Percentiles rank a stretch among this genome's conserved stretches.
phyloP scores from a whole-genome alignment of 768 basidiomycete species.

The Sarcomyxa edulis region DNA sequence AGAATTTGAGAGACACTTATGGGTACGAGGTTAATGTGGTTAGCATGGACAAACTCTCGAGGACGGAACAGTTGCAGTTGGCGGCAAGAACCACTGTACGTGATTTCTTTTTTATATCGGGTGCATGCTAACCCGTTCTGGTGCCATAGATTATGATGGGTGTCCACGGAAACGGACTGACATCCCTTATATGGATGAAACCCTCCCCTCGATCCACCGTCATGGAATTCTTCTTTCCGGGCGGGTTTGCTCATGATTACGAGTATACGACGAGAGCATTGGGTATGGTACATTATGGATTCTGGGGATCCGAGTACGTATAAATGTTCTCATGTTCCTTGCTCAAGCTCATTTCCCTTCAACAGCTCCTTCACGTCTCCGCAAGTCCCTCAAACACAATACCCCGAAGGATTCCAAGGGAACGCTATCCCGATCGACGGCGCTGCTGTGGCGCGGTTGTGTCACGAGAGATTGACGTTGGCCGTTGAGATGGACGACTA shows the following conservation, averaged over 20 bases:
- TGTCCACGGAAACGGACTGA: constrained; percentile 90
- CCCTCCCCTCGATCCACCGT: constrained; percentile 78
- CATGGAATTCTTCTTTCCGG: constrained; percentile 86
- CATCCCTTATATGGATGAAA: constrained; percentile 89
- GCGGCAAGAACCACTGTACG: constrained; percentile 83
- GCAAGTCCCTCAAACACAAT: constrained; percentile 57
- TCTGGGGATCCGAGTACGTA: constrained; percentile 71
- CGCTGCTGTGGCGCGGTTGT: constrained; percentile 55
- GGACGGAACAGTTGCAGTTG: constrained; percentile 74
- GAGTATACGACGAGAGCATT: constrained; percentile 76
- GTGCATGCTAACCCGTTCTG: too few relatives aligned
- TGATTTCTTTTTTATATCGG: constrained; percentile 3
- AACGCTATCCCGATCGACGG: constrained; percentile 84
- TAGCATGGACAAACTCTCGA: constrained; percentile 73
- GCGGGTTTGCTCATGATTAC: constrained; percentile 84
- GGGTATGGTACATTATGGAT: constrained; percentile 79
- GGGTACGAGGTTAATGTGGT: constrained; percentile 90
- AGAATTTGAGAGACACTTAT: constrained; percentile 60
- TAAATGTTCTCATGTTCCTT: neutral
- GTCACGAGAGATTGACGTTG: constrained; percentile 51
- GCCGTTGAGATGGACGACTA: constrained; percentile 60
- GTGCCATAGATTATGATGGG: constrained; percentile 81
- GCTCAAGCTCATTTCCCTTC: constrained; percentile 3
- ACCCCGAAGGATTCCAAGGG: constrained; percentile 87
- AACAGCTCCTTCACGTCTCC: constrained; percentile 71